A percentile compares a stretch with the other conserved stretches of the same genome.
Evolutionary conservation across 108 stramenopile genomes (phyloP).

Genomic region (Stephanodiscus minutulus): DNA sequence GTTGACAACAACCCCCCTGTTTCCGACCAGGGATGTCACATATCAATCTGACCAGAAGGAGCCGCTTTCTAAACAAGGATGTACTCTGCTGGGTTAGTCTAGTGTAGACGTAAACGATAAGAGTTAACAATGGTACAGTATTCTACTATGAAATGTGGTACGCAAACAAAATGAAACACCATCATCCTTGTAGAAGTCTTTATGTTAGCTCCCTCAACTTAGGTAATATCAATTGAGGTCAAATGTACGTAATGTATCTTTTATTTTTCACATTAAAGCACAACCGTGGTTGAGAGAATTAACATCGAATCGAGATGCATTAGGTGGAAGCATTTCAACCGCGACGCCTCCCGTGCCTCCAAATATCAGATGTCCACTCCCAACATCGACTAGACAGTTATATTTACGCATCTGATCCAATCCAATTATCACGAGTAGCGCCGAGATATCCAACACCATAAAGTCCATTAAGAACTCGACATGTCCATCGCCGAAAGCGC

Average conservation of each 20-base stretch:
- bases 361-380: slow-evolving; percentile 57
- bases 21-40: too few relatives aligned
- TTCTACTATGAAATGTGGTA: too few relatives aligned
- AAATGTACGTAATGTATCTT: too few relatives aligned
- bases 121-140: too few relatives aligned
- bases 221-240: too few relatives aligned
- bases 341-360: slow-evolving; percentile 68
- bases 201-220: not conserved
- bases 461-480: slow-evolving; percentile 76
- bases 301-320: slow-evolving; percentile 32
- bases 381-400: slow-evolving; percentile 72
- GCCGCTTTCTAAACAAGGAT: too few relatives aligned
- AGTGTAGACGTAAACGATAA: too few relatives aligned
- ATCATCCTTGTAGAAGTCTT: not conserved
- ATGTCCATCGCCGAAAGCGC: slow-evolving; percentile 58
- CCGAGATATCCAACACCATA: slow-evolving; percentile 58
- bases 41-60: too few relatives aligned
- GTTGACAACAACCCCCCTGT: too few relatives aligned
- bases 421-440: slow-evolving; percentile 65
- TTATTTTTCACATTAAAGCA: slow-evolving; percentile 30
- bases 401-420: slow-evolving; percentile 78
- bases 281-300: slow-evolving; percentile 32
- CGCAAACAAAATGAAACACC: not conserved
- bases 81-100: too few relatives aligned
- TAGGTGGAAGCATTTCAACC: slow-evolving; percentile 58